Evolutionary conservation across 495 filamentous ascomycete genomes (phyloP).

Genomic region (Polyplosphaeria fusca): DNA sequence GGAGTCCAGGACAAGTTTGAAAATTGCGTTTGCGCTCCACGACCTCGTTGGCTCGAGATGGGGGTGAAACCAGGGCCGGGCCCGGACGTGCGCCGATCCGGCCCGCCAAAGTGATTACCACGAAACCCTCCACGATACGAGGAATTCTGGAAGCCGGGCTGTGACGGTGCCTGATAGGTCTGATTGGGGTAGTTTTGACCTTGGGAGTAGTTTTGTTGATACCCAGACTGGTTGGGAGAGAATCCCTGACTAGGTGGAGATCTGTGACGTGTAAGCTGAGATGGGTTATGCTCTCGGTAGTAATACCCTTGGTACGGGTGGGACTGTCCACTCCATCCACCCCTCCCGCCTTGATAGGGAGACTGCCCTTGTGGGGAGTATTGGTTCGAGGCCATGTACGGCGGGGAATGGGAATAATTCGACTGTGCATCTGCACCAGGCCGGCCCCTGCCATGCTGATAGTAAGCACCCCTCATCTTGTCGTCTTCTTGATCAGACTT

Average conservation of each 20-base stretch:
- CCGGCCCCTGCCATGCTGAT: conserved; percentile 21
- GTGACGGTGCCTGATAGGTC: conserved; percentile 54
- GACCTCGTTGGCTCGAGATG: conserved; percentile 17
- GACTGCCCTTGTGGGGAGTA: conserved; percentile 59
- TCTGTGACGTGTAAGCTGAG: conserved; percentile 29
- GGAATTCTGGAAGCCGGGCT: conserved; percentile 48
- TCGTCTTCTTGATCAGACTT: conserved; percentile 16
- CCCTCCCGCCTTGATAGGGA: conserved; percentile 57
- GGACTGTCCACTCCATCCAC: conserved; percentile 52
- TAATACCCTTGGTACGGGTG: conserved; percentile 54
- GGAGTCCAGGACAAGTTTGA: conserved; percentile 62
- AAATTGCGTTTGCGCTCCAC: conserved; percentile 53
- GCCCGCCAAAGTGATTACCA: conserved; percentile 50
- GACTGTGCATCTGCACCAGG: conserved; percentile 23
- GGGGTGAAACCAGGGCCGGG: conserved; percentile 36
- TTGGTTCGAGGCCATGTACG: conserved; percentile 32
- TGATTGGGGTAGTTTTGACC: conserved; percentile 52
- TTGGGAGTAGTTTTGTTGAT: conserved; percentile 52
- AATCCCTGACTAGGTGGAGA: conserved; percentile 40
- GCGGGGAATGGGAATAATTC: conserved; percentile 36
- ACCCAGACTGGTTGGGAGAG: conserved; percentile 51
- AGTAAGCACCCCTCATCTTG: conserved; percentile 32
- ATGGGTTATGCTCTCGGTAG: conserved; percentile 30
- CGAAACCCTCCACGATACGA: conserved; percentile 53
- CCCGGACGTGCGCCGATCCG: conserved; percentile 52